These are phyloP conservation scores for Penicillium paxilli DNA, from an alignment of 495 filamentous ascomycete species.

Conservation along the genomic window DNA sequence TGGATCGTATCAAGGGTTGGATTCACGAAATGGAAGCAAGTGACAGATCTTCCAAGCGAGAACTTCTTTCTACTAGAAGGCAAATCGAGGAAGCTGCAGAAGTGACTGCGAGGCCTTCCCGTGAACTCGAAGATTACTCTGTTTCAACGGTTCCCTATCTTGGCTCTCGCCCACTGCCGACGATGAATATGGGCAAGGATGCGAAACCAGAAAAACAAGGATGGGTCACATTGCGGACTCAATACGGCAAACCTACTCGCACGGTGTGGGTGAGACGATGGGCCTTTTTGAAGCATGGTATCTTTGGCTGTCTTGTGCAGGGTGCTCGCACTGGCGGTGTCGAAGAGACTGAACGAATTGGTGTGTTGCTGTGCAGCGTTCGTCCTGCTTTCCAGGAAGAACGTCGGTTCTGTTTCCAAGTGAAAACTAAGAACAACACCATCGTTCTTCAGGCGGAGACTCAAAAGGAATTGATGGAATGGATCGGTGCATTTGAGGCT, in stretches of 20 bases:
- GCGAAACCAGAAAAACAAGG: constrained; percentile 78
- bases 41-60: constrained; percentile 74
- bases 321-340: constrained; percentile 81
- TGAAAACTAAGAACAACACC: constrained; percentile 94
- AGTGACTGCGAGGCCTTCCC: constrained; percentile 68
- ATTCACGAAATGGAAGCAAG: constrained; percentile 85
- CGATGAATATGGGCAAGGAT: constrained; percentile 43
- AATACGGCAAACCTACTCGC: constrained; percentile 84
- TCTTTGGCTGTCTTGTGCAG: constrained; percentile 95
- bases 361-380: constrained; percentile 89
- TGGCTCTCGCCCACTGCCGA: constrained; percentile 67
- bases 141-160: constrained; percentile 82
- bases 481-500: constrained; percentile 88
- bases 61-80: constrained; percentile 74
- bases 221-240: constrained; percentile 82
- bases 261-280: constrained; percentile 87
- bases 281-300: constrained; percentile 93
- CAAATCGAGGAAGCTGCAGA: constrained; percentile 82
- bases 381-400: constrained; percentile 91
- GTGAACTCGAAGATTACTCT: constrained; percentile 92
- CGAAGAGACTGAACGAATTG: constrained; percentile 93
- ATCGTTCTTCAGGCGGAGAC: constrained; percentile 92
- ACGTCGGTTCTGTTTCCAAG: constrained; percentile 94
- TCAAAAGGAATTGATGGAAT: constrained; percentile 83
- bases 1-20: constrained; percentile 91